These are phyloP conservation scores for Phytophthora hibernalis DNA, from an alignment of 352 stramenopile genomes.

Conservation along the genomic window DNA sequence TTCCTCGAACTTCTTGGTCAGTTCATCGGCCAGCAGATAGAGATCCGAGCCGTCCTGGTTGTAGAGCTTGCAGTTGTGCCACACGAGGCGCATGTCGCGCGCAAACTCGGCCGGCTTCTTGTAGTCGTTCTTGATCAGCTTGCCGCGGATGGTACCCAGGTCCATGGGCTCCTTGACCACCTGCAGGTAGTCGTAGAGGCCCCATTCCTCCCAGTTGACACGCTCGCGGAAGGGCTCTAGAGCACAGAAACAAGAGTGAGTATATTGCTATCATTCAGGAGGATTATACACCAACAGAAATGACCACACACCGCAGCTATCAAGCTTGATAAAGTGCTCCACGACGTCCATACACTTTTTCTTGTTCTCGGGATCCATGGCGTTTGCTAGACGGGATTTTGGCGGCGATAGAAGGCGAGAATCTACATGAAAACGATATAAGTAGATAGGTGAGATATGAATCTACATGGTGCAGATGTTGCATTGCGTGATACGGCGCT, in stretches of 20 bases:
- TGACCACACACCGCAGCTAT: conserved; percentile 59
- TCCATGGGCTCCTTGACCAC: conserved; percentile 94
- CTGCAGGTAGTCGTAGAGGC: conserved; percentile 91
- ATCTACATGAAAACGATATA: conserved; percentile 20
- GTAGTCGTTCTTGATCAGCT: conserved; percentile 85
- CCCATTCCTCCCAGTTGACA: conserved; percentile 92
- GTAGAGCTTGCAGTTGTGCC: conserved; percentile 90
- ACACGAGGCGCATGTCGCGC: conserved; percentile 85
- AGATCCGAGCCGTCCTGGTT: conserved; percentile 91
- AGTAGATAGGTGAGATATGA: conserved; percentile 12
- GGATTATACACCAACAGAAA: background rate
- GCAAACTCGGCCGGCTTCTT: conserved; percentile 87
- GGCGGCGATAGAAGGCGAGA: background rate
- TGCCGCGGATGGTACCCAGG: conserved; percentile 86
- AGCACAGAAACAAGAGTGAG: conserved; percentile 4
- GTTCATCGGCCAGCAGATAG: conserved; percentile 83
- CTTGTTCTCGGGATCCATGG: conserved; percentile 82
- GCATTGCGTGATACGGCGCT: background rate
- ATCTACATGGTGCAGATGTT: background rate
- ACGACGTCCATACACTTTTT: conserved; percentile 85
- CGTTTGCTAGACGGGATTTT: background rate
- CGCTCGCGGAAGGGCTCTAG: conserved; percentile 87
- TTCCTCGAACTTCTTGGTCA: conserved; percentile 91
- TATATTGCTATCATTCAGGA: background rate
- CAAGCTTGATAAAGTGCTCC: conserved; percentile 85